Evolutionary conservation across 805 yeast genomes (phyloP).

Genomic region (Pichia ethanolica): DNA sequence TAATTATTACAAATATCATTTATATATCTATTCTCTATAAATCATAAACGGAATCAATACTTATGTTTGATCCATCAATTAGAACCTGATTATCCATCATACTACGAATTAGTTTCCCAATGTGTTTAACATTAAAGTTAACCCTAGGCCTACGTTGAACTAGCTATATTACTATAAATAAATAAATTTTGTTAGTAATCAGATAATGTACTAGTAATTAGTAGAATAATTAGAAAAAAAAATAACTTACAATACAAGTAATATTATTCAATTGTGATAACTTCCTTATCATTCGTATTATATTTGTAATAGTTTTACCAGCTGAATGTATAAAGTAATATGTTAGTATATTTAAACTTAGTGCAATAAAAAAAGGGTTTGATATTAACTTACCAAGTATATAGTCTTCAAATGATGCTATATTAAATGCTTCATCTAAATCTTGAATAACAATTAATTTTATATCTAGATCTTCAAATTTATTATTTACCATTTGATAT

Average conservation of each 20-base stretch:
- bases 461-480: neutral
- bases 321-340: neutral
- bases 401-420: slow-evolving; percentile 18
- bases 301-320: neutral
- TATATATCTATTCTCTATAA: neutral
- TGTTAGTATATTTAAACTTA: neutral
- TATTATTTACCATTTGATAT: neutral
- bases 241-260: slow-evolving; percentile 18
- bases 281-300: slow-evolving; percentile 16
- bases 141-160: neutral
- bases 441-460: slow-evolving; percentile 21
- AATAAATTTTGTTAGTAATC: neutral
- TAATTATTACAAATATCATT: neutral
- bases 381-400: neutral
- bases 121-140: slow-evolving; percentile 17
- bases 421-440: slow-evolving; percentile 21
- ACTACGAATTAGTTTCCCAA: slow-evolving; percentile 15
- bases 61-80: neutral
- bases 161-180: neutral
- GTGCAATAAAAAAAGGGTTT: too few species aligned
- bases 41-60: neutral
- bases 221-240: neutral
- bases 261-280: slow-evolving; percentile 14
- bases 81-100: slow-evolving; percentile 18
- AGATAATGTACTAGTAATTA: too few species aligned